Conservation (phyloP, 108 stramenopile species). For the Epipyxis sp. region DNA sequence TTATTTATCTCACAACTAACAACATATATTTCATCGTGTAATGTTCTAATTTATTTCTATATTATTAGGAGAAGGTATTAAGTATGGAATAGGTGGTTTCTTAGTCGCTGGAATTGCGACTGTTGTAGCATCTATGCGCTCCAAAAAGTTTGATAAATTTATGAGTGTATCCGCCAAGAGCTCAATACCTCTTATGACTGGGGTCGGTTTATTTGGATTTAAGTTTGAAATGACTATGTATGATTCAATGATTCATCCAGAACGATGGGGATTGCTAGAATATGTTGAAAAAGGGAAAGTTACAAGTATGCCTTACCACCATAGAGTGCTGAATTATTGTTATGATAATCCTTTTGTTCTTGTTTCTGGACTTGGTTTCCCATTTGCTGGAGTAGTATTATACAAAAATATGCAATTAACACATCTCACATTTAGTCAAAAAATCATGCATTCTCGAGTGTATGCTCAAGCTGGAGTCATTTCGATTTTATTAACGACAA, state of each 20-base stretch:
- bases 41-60: no score
- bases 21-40: no score
- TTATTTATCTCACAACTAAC: no score
- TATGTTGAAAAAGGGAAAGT: background rate
- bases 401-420: background rate
- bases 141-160: no score
- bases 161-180: no score
- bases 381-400: background rate
- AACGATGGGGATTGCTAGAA: background rate
- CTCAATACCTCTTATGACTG: background rate
- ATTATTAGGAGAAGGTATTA: no score
- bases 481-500: background rate
- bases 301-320: background rate
- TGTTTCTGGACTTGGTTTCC: background rate
- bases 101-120: no score
- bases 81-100: no score
- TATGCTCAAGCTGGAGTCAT: conserved; percentile 12
- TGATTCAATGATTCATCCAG: background rate
- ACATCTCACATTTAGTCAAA: conserved; percentile 4
- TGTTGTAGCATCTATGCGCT: no score
- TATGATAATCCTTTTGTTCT: conserved; percentile 6
- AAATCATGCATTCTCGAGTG: conserved; percentile 11
- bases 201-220: background rate
- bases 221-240: background rate
- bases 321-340: background rate